Conservation (phyloP, 306 rosid genomes). For the Rubus parviflorus region DNA sequence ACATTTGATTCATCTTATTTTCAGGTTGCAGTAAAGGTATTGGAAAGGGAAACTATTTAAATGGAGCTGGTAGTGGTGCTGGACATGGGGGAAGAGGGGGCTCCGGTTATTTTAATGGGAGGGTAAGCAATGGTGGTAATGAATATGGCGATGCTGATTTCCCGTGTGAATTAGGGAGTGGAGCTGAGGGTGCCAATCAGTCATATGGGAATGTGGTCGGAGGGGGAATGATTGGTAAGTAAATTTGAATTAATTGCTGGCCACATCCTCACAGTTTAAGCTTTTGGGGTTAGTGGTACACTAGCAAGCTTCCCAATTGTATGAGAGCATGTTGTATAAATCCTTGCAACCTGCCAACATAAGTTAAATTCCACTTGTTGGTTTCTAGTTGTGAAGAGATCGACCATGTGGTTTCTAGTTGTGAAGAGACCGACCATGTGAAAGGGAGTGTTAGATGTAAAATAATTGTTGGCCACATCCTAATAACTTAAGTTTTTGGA, state of each 20-base stretch:
- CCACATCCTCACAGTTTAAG: not conserved
- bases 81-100: conserved; percentile 99
- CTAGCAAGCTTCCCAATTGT: not conserved
- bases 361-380: not conserved
- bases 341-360: not conserved
- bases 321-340: not conserved
- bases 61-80: conserved; percentile 99
- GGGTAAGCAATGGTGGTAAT: conserved; percentile 73
- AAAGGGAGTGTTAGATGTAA: not conserved
- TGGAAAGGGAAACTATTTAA: conserved; percentile 91
- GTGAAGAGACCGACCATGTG: not conserved
- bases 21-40: conserved; percentile 92
- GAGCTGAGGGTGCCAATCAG: conserved; percentile 76
- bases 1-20: conserved; percentile 31
- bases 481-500: not conserved
- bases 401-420: not conserved
- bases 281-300: not conserved
- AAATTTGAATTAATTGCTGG: not conserved
- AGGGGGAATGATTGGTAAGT: conserved; percentile 95
- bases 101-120: conserved; percentile 83
- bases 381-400: not conserved
- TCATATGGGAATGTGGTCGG: conserved; percentile 71
- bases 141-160: conserved; percentile 89
- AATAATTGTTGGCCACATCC: not conserved
- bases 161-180: conserved; percentile 98